Evolutionary conservation across 352 stramenopile species (phyloP), one percentile per base, ranked within the genome.

Genomic region (Plasmopara muralis): DNA sequence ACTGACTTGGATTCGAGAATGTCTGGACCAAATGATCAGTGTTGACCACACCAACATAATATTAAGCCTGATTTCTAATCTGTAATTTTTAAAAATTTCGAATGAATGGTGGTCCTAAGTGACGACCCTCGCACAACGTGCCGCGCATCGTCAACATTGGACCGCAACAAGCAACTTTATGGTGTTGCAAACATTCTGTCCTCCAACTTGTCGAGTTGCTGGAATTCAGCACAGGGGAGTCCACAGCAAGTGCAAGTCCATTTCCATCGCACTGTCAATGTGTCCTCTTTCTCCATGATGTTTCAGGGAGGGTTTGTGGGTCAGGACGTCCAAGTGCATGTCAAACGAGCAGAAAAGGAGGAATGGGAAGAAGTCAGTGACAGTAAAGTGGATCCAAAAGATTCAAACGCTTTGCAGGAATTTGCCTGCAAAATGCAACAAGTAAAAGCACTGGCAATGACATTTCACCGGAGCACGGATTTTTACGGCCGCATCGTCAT

Each of bases 281-380:
- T 80, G n/a, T 34, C 43, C 7, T 52, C 39, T 4, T 47, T 90
- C 14, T 46, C 51, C 25, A 42, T 90, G 49, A 87, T 90, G 77
- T 88, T 90, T 58, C 80, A 90, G 54, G 80, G 77, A 33, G 77
- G 77, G 0, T 90, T 90, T 48, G 75, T 83, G 40, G 80, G 75
- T 7, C 74, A 87, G 31, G 73, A 86, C 43, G 58, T 86, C 13
- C 41, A 71, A 16, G 28, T 88, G 18, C 69, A 70, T 33, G 62
- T 66, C 18, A 66, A 63, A 18, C 47, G 29, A 7, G 15, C 38
- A 0, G 41, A 2, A 15, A 14, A 56, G 44, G 35, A 25, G 10
- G 35, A 14, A 12, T 39, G 62, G 15, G 81, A 70, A 70, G 63
- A 65, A 34, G 2, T 47, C 2, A 46, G 62, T 2, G 46, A 50